These are phyloP conservation scores for Euphorbia peplus DNA, from an alignment of 345 rosid species.

Conservation along the genomic window DNA sequence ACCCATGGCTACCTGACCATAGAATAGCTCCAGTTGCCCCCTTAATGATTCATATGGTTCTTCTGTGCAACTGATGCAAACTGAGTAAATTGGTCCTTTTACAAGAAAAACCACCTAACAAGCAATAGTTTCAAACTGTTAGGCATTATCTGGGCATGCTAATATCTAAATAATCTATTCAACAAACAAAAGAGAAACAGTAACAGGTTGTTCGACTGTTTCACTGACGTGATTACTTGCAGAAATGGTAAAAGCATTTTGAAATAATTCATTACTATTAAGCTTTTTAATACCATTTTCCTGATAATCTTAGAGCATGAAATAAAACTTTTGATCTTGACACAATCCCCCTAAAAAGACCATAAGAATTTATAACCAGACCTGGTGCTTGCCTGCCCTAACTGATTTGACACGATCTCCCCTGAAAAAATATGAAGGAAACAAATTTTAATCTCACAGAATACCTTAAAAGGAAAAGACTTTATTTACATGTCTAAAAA, in stretches of 20 bases:
- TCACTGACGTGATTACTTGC: not conserved
- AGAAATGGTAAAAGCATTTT: not conserved
- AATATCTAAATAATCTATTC: not conserved
- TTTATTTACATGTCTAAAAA: not conserved
- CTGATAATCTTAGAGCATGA: not conserved
- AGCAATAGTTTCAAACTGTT: not conserved
- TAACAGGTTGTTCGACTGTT: not conserved
- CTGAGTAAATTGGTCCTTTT: slow-evolving; percentile 96
- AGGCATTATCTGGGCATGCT: not conserved
- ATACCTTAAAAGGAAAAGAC: not conserved
- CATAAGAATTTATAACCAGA: slow-evolving; percentile 21
- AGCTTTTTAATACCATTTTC: not conserved
- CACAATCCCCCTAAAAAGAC: not conserved
- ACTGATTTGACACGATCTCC: slow-evolving; percentile 76
- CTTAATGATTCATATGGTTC: slow-evolving; percentile 84
- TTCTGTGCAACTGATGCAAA: slow-evolving; percentile 96
- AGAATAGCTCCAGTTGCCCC: slow-evolving; percentile 90
- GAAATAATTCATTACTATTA: not conserved
- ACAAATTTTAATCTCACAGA: slow-evolving; percentile 1
- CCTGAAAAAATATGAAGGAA: slow-evolving; percentile 40
- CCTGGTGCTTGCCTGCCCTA: slow-evolving; percentile 95
- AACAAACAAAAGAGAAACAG: slow-evolving; percentile 10
- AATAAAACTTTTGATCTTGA: not conserved
- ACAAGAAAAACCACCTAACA: slow-evolving; percentile 91
- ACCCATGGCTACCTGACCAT: slow-evolving; percentile 74